Base-by-base conservation (phyloP, 2,329 filamentous ascomycete genomes). In the Xylaria multiplex region DNA sequence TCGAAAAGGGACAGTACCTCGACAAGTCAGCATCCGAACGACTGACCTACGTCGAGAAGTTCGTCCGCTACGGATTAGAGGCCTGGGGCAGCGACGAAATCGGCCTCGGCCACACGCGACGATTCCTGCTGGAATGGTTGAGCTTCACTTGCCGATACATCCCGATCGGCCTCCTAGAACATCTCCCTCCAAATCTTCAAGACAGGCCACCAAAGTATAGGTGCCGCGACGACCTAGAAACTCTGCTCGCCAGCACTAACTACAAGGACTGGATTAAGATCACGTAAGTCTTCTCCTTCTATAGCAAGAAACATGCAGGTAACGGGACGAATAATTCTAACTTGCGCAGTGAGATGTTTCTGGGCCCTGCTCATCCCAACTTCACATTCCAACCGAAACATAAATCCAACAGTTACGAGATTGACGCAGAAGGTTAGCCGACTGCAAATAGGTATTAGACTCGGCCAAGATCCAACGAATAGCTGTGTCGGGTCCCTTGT, bases 201-300 rank as follows among this genome's bases (percentile, higher is more conserved):
- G 95, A 99, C 77, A 85, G 96, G 22, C 93, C 96, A 54, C 95
- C 95, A 6, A 88, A 89, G 52, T 99, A 91, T 77, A 87, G 84
- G 73, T 94, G 95, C 22, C 85, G 96, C 65, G 91, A 96, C 79
- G 96, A 99, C 60, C 80, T 99, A 76, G 96, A 99, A 85, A 97
- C 93, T n/a, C 81, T 99, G 70, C 85, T 99, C 81, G 90, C 90
- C 14, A 97, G 93, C 80, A 88, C 88, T 69, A 93, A 98, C 80
- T 97, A 97, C 81, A 91, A 91, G 81, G 96, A 99, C 79, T 99
- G 96, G 96, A 93, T 99, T 78, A 98, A 97, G 83, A 96, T 99
- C 75, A 96, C 90, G 93, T 96, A 86, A 78, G 88, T 84, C 11
- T n/a, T 65, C 60, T 64, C 59, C 19, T 37, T 43, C 22, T 35